Percentiles rank a stretch among this genome's conserved stretches.
These are phyloP conservation scores for Sclerotinia sclerotiorum DNA, from an alignment of 2,329 filamentous ascomycete genomes.

Conservation along the genomic window DNA sequence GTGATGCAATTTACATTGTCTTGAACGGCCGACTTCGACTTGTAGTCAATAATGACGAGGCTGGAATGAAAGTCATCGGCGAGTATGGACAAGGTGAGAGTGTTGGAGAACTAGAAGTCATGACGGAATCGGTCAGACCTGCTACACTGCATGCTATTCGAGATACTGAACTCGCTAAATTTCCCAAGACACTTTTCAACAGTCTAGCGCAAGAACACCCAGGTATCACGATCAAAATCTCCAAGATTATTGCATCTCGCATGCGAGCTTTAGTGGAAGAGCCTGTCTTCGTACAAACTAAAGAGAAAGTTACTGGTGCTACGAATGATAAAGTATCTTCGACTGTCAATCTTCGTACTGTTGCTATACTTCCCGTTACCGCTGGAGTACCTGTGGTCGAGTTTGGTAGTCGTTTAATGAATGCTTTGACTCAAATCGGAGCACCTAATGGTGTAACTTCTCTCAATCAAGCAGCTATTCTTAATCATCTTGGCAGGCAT, in stretches of 20 bases:
- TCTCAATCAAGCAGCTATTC: constrained; percentile 87
- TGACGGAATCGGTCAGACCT: constrained; percentile 89
- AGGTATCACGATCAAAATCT: constrained; percentile 98
- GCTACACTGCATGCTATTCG: constrained; percentile 93
- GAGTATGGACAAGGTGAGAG: constrained; percentile 98
- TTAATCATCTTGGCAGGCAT: constrained; percentile 92
- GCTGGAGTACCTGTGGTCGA: constrained; percentile 91
- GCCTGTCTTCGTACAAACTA: constrained; percentile 64
- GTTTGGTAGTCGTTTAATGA: constrained; percentile 86
- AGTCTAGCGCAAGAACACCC: constrained; percentile 96
- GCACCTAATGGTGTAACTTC: constrained; percentile 87
- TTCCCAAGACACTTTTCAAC: constrained; percentile 94
- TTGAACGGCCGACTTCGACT: constrained; percentile 87
- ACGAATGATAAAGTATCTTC: constrained; percentile 72
- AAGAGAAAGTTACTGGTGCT: constrained; percentile 60
- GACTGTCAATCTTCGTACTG: constrained; percentile 87
- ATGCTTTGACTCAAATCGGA: constrained; percentile 84
- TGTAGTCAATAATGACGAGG: constrained; percentile 77
- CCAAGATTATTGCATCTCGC: constrained; percentile 93
- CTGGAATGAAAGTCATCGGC: constrained; percentile 79
- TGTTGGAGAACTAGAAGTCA: constrained; percentile 92
- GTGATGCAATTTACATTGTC: constrained; percentile 97
- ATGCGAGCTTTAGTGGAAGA: constrained; percentile 90
- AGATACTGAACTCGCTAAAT: constrained; percentile 94
- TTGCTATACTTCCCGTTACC: constrained; percentile 87